Base-by-base conservation (phyloP, 352 stramenopile species). In the Aphanomyces euteiches region DNA sequence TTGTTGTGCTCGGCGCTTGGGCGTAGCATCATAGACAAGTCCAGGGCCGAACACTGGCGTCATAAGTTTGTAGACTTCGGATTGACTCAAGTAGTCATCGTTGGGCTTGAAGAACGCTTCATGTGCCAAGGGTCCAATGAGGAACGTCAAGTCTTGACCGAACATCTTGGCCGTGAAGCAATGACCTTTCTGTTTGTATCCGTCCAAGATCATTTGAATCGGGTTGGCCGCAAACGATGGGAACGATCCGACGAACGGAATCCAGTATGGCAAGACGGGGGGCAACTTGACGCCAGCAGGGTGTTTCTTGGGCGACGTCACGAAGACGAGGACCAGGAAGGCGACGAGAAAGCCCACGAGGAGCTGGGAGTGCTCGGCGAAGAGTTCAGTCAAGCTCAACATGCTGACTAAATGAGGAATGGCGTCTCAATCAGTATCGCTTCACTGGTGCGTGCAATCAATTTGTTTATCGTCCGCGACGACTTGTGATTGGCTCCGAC, bases 61-160 rank as follows among this genome's bases (percentile, higher is more conserved):
- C 87, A 97, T 98, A 76, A 98, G 98, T 36, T 84, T 77, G 74
- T 98, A 98, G 6, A 95, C 88, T 75, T 92, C 88, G 59, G 89
- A 78, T 76, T 98, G 93, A 63, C 79, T 88, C 66, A 98, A 78
- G 15, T 90, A 79, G 64, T 97, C 90, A 73, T 98, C 90, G 39
- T 72, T 79, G 39, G 87, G 80, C 72, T 95, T 93, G 78, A 95
- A 98, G 79, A 98, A 98, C 38, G 91, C 75, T 40, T 83, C 80
- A 72, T 96, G 89, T 0, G 85, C 85, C 65, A 96, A 82, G 3
- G 91, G 89, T 1, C 92, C 93, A 47, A 98, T 87, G 61, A 98
- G 77, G 69, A 98, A 98, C 13, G 93, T 98, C 37, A 97, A 79
- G 37, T 91, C 87, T 68, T 96, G 84, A 63, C 87, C 77, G 56